Evolutionary conservation across 345 rosid genomes (phyloP).

Genomic region (Capsella bursapastoris): DNA sequence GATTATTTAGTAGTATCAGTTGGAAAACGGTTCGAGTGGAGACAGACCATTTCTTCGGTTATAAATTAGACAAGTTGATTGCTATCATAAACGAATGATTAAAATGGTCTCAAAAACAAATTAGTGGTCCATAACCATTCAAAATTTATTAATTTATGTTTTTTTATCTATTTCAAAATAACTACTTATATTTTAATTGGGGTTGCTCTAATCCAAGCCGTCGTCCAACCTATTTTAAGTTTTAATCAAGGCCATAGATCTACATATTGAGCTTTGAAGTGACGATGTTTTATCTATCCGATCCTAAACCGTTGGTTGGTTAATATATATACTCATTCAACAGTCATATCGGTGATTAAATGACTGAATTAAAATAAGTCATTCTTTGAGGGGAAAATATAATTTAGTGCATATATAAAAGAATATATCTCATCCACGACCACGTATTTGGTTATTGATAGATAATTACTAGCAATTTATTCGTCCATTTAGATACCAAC

Average conservation of each 20-base stretch:
- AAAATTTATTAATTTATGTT: neutral
- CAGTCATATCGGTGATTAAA: too few species aligned
- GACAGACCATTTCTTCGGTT: neutral
- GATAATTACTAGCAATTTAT: too few species aligned
- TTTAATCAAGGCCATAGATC: neutral
- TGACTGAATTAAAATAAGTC: too few species aligned
- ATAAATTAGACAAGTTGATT: neutral
- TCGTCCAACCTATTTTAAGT: neutral
- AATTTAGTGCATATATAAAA: too few species aligned
- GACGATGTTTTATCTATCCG: neutral
- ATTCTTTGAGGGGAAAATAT: too few species aligned
- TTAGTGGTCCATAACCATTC: neutral
- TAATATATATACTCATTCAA: too few species aligned
- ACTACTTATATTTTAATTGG: neutral
- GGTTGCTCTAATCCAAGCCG: neutral
- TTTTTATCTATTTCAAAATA: neutral
- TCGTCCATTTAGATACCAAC: too few species aligned
- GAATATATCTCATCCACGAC: too few species aligned
- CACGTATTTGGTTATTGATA: too few species aligned
- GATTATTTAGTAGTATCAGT: neutral
- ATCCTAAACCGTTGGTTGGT: neutral
- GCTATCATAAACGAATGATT: neutral
- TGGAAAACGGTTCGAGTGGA: neutral
- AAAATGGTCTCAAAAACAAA: neutral
- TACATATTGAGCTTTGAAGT: conserved; percentile 5